A percentile compares a stretch with the other conserved stretches of the same genome.
phyloP scores from a whole-genome alignment of 1,284 basidiomycete genomes.

The Schizophyllum commune region DNA sequence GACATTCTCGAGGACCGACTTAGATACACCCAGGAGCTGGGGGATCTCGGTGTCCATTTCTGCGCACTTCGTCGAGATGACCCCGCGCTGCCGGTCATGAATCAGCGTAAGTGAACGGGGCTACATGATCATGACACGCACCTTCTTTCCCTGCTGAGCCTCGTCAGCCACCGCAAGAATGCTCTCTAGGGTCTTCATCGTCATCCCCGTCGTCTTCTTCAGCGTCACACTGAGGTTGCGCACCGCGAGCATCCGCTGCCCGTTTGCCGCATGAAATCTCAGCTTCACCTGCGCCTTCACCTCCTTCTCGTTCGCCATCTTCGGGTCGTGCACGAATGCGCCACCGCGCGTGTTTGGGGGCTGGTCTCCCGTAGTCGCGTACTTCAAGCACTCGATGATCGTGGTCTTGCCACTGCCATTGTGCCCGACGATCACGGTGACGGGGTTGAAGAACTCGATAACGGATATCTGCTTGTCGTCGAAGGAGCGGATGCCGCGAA shows the following conservation, averaged over 20 bases:
- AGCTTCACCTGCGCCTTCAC: constrained; percentile 98
- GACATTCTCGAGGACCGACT: constrained; percentile 95
- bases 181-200: constrained; percentile 98
- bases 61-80: constrained; percentile 92
- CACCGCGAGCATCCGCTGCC: constrained; percentile 85
- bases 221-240: constrained; percentile 90
- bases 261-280: constrained; percentile 86
- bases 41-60: constrained; percentile 96
- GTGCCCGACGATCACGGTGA: constrained; percentile 98
- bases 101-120: background rate
- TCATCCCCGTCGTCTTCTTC: constrained; percentile 82
- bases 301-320: constrained; percentile 98
- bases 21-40: constrained; percentile 89
- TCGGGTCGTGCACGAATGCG: constrained; percentile 97
- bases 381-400: constrained; percentile 99
- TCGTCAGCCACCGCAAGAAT: constrained; percentile 74
- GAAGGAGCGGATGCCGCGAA: constrained; percentile 84
- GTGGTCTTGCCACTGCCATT: constrained; percentile 99
- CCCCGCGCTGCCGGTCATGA: constrained; percentile 54
- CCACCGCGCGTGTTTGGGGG: constrained; percentile 97
- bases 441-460: constrained; percentile 96
- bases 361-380: constrained; percentile 96
- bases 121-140: constrained; percentile 22
- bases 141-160: constrained; percentile 68
- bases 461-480: constrained; percentile 92